phyloP scores from a whole-genome alignment of 2,329 filamentous ascomycete genomes.

The Exophiala oligosperma region DNA sequence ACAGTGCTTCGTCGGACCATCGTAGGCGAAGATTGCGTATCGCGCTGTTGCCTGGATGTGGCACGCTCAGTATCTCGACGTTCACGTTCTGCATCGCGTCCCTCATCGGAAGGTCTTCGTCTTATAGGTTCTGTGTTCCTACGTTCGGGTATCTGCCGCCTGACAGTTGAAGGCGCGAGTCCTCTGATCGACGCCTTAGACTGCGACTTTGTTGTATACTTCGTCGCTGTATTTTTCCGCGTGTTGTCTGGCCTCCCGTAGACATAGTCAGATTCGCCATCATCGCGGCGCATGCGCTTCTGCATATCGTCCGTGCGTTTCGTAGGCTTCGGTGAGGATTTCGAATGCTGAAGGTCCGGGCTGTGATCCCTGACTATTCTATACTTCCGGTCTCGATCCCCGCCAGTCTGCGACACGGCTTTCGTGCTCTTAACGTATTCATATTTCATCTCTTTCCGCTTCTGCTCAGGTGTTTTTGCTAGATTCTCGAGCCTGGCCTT shows the following conservation, averaged over 20 bases:
- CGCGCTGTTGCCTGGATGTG: background rate
- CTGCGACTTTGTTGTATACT: background rate
- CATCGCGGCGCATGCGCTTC: background rate
- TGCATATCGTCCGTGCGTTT: conserved; percentile 9
- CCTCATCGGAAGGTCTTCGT: background rate
- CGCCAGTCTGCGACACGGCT: conserved; percentile 13
- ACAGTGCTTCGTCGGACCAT: background rate
- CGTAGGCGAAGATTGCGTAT: conserved; percentile 1
- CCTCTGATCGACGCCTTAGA: background rate
- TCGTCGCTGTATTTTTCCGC: background rate
- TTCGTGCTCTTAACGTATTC: conserved; percentile 24
- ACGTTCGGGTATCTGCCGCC: conserved; percentile 14
- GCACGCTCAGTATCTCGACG: background rate
- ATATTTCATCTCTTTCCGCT: conserved; percentile 28
- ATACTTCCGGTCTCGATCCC: conserved; percentile 10
- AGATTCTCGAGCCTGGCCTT: conserved; percentile 28
- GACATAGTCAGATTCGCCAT: conserved; percentile 22
- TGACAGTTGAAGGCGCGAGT: conserved; percentile 3
- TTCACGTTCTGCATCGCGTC: conserved; percentile 8
- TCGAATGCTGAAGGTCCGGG: background rate
- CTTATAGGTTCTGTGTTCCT: conserved; percentile 20
- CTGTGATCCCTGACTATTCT: conserved; percentile 3
- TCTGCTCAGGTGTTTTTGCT: conserved; percentile 21
- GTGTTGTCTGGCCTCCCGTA: conserved; percentile 6
- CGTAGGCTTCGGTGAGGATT: conserved; percentile 2